These are phyloP conservation scores for Cystobasidium ongulense DNA, from an alignment of 768 basidiomycete genomes.

Conservation along the genomic window DNA sequence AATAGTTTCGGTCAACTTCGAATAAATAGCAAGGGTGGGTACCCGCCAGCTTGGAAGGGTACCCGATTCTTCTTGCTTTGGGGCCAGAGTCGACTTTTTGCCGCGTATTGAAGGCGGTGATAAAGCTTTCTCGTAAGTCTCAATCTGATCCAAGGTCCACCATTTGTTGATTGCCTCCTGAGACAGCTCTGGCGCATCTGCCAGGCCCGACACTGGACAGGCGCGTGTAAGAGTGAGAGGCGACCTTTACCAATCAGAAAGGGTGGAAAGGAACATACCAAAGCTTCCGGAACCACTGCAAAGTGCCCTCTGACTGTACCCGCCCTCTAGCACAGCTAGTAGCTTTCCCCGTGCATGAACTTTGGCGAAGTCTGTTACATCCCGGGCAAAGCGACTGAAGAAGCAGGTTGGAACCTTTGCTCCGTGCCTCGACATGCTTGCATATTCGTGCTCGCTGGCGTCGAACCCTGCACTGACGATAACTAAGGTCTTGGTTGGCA, in stretches of 20 bases:
- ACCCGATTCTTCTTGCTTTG: background rate
- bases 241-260: too few relatives aligned
- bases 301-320: conserved; percentile 83
- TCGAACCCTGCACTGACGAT: conserved; percentile 80
- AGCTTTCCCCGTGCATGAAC: conserved; percentile 60
- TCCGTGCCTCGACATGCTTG: conserved; percentile 82
- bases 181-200: background rate
- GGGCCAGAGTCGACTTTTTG: too few relatives aligned
- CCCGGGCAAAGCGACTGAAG: conserved; percentile 71
- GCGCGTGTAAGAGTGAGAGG: conserved; percentile 1
- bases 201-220: background rate
- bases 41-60: background rate
- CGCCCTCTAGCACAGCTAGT: conserved; percentile 87
- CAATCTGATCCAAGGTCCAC: background rate
- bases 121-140: background rate
- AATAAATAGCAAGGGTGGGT: background rate
- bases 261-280: too few relatives aligned
- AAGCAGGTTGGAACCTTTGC: conserved; percentile 82
- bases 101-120: background rate
- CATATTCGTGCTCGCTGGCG: conserved; percentile 81
- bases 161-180: background rate
- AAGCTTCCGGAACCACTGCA: conserved; percentile 53
- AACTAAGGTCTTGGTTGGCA: conserved; percentile 63
- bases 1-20: background rate
- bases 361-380: conserved; percentile 55